Percentiles rank a stretch among this genome's conserved stretches.
These are phyloP conservation scores for Rhodotorula kratochvilovae DNA, from an alignment of 768 basidiomycete species.

Conservation along the genomic window DNA sequence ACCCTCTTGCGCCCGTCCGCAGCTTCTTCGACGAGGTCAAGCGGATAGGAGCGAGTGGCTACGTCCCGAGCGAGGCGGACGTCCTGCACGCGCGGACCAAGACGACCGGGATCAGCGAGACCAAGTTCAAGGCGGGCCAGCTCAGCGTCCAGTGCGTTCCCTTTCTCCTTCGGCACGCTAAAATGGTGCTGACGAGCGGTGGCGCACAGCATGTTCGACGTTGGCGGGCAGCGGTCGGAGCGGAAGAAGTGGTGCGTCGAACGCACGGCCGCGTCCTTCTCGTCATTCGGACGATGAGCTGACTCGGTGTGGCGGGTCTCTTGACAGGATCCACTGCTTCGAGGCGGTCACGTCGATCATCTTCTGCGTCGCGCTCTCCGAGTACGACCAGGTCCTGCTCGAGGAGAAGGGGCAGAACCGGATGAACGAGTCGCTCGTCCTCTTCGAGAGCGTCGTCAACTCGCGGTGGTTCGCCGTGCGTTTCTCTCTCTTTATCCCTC, in stretches of 20 bases:
- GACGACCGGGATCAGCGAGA: conserved; percentile 86
- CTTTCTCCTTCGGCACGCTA: background rate
- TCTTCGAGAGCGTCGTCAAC: conserved; percentile 74
- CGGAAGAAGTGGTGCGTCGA: conserved; percentile 60
- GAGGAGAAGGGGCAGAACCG: conserved; percentile 65
- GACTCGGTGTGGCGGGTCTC: background rate
- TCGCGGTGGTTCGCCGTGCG: conserved; percentile 64
- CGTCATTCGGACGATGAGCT: background rate
- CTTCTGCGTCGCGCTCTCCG: conserved; percentile 68
- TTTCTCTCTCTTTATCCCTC: background rate
- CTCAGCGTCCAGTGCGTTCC: conserved; percentile 51
- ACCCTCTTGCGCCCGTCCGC: background rate
- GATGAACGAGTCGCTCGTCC: conserved; percentile 67
- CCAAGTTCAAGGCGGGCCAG: conserved; percentile 57
- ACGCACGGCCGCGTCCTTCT: background rate
- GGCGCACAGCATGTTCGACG: conserved; percentile 62
- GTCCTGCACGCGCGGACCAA: conserved; percentile 83
- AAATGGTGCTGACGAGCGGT: background rate
- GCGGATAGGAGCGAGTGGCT: conserved; percentile 76
- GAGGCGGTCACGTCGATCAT: conserved; percentile 76
- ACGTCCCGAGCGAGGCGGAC: conserved; percentile 78
- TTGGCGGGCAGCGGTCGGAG: conserved; percentile 73
- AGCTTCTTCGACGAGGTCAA: conserved; percentile 82
- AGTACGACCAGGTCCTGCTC: conserved; percentile 68
- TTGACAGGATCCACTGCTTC: conserved; percentile 63